Evolutionary conservation across 441 rosid species (phyloP), one percentile per base, ranked within the genome.

Genomic region (Dalechampia spathulata): DNA sequence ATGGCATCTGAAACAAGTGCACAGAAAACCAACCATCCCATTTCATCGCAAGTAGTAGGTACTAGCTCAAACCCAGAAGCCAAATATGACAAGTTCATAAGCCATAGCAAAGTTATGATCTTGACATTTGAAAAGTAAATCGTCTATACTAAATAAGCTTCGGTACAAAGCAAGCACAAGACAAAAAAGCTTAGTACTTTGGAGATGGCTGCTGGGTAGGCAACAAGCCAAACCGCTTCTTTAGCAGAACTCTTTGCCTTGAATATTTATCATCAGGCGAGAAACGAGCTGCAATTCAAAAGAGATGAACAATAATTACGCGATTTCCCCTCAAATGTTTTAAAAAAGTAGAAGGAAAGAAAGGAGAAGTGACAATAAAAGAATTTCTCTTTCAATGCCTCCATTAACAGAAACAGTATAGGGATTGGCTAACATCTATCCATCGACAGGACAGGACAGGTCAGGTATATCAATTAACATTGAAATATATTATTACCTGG

Each of bases 261-360:
- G 97, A 82, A 64, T 72, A 92, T 63, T 92, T 89, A 83, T 89
- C 99, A 49, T 92, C 99, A 0, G 99, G 99, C 7, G 97, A 92
- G 73, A 92, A 92, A n/a, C 99, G 88, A 40, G 99, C 99, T 89
- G 82, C 86, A 55, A 61, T 42, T 26, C 10, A 16, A 13, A 14
- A 20, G 8, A 5, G 16, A 21, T 4, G 19, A 13, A 17, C 7
- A 48, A 16, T 16, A 13, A 16, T n/a, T 17, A 6, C 15, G 22
- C 49, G 7, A 22, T 12, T 12, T 15, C 22, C 21, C 7, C n/a
- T 25, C 8, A 5, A 21, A 41, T 12, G 13, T 7, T 20, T 12
- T 21, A 25, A 39, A 30, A 16, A 16, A 6, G 1, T 4, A 28
- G 47, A 30, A 47, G 10, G 12, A 15, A 17, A 8, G 22, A 15